phyloP scores from a whole-genome alignment of 345 rosid genomes.

The Raphanus raphanistrum region DNA sequence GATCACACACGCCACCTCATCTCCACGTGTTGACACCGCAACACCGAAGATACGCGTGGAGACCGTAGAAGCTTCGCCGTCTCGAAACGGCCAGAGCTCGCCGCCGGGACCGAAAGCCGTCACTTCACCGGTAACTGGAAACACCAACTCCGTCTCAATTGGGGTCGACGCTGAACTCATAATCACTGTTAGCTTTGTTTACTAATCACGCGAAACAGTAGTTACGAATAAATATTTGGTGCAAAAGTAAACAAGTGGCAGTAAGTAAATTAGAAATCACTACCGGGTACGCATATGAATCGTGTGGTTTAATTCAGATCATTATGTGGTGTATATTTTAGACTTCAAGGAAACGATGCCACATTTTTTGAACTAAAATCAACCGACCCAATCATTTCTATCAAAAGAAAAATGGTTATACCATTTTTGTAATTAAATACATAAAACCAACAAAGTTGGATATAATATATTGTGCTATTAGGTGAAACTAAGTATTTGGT shows the following conservation, averaged over 20 bases:
- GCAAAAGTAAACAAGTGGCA: conserved; percentile 26
- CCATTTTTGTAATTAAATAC: not conserved
- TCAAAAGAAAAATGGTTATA: not conserved
- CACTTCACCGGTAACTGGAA: no score
- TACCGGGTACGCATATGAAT: not conserved
- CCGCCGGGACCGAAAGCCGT: no score
- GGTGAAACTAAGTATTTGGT: not conserved
- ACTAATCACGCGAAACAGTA: conserved; percentile 1
- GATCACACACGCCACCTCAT: no score
- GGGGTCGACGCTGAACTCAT: no score
- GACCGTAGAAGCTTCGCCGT: no score
- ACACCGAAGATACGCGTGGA: no score
- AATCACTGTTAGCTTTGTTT: not conserved
- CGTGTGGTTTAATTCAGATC: conserved; percentile 18
- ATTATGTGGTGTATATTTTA: conserved; percentile 15
- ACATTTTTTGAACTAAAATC: not conserved
- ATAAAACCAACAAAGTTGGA: not conserved
- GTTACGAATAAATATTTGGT: conserved; percentile 1
- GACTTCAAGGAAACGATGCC: conserved; percentile 16
- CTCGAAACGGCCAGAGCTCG: no score
- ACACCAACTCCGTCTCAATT: no score
- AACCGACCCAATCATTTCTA: not conserved
- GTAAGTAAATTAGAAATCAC: not conserved
- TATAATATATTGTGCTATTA: not conserved
- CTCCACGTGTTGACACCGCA: no score